A percentile compares a stretch with the other conserved stretches of the same genome.
phyloP scores from a whole-genome alignment of 2,329 filamentous ascomycete genomes.

The Ophiocordyceps camponoti-rufipedis region DNA sequence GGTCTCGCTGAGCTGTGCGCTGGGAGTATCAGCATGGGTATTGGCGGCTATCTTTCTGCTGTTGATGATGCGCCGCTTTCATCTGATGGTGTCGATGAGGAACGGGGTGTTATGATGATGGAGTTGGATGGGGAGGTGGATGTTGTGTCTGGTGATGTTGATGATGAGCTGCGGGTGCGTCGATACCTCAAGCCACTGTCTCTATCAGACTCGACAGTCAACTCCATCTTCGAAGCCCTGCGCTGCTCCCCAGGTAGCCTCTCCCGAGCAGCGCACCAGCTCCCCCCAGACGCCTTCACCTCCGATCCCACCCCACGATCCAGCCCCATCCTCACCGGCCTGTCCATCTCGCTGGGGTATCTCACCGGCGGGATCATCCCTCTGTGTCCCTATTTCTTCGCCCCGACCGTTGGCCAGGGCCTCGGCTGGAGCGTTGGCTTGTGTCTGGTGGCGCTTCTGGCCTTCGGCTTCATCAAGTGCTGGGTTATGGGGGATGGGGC shows the following conservation, averaged over 20 bases:
- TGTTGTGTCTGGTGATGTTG: too few relatives aligned
- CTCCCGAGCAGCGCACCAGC: conserved; percentile 5
- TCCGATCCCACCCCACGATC: conserved; percentile 5
- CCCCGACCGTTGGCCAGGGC: conserved; percentile 15
- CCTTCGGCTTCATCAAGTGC: conserved; percentile 38
- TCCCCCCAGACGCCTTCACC: conserved; percentile 3
- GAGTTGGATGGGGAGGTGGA: too few relatives aligned
- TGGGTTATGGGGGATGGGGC: conserved; percentile 10
- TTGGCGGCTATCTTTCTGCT: conserved; percentile 51
- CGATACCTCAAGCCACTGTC: conserved; percentile 14
- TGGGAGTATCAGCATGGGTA: conserved; percentile 56
- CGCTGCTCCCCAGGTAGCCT: conserved; percentile 13
- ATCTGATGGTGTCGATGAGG: conserved; percentile 6
- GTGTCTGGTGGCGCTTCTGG: conserved; percentile 34
- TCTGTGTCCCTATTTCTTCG: conserved; percentile 42
- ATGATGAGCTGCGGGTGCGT: conserved; percentile 10
- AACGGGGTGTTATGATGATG: conserved; percentile 9
- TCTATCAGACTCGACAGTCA: conserved; percentile 7
- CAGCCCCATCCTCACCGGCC: conserved; percentile 27
- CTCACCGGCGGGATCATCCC: conserved; percentile 44
- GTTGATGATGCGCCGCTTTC: conserved; percentile 13
- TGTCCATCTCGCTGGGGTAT: conserved; percentile 44
- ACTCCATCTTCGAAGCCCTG: conserved; percentile 9
- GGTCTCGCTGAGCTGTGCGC: conserved; percentile 54
- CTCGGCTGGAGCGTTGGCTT: conserved; percentile 35